A percentile compares a stretch with the other conserved stretches of the same genome.
These are phyloP conservation scores for Nothophytophthora sp. DNA, from an alignment of 352 stramenopile genomes.

Conservation along the genomic window DNA sequence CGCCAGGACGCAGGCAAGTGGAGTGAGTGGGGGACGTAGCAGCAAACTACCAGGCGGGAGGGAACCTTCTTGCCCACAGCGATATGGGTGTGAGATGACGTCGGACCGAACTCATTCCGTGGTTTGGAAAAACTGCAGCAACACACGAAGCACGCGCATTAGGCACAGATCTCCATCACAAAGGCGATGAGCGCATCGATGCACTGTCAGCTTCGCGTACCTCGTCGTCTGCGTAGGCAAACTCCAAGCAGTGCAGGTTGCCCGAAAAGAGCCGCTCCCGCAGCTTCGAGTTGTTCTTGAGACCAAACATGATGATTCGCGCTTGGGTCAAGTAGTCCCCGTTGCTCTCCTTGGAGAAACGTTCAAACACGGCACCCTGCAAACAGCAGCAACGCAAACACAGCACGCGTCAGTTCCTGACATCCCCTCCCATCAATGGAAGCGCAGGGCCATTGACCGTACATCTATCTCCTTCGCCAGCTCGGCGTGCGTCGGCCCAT, in stretches of 20 bases:
- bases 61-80: no score
- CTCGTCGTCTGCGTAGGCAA: slow-evolving; percentile 72
- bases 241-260: slow-evolving; percentile 64
- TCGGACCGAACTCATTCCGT: slow-evolving; percentile 16
- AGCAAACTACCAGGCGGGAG: no score
- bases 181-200: not conserved
- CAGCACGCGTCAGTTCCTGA: slow-evolving; percentile 4
- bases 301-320: slow-evolving; percentile 77
- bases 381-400: slow-evolving; percentile 4
- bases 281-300: slow-evolving; percentile 68
- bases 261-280: slow-evolving; percentile 67
- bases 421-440: no score
- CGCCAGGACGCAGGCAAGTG: no score
- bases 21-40: no score
- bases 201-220: slow-evolving; percentile 29
- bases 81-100: no score
- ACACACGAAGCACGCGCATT: slow-evolving; percentile 5
- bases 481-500: slow-evolving; percentile 34
- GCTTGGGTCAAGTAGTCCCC: slow-evolving; percentile 76
- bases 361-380: slow-evolving; percentile 72
- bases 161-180: not conserved
- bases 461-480: slow-evolving; percentile 80
- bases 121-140: slow-evolving; percentile 43
- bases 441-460: not conserved
- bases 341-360: slow-evolving; percentile 72